These are phyloP conservation scores for Coemansia sp. DNA, from an alignment of 192 early-diverging fungal genomes.

Conservation along the genomic window DNA sequence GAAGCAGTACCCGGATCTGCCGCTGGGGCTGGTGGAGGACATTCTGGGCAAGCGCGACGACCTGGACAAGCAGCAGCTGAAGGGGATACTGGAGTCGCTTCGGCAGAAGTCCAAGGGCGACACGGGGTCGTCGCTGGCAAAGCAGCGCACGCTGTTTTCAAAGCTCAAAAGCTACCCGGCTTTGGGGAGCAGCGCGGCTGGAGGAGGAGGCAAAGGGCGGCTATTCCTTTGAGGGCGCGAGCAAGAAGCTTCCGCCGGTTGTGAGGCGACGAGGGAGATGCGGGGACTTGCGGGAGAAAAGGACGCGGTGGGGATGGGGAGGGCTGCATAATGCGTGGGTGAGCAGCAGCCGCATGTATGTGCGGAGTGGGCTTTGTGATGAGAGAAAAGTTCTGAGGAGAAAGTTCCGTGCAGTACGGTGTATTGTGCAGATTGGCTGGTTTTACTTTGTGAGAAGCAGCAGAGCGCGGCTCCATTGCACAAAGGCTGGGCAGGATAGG, in stretches of 20 bases:
- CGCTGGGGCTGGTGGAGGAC: constrained; percentile 88
- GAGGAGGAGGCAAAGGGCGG: constrained; percentile 6
- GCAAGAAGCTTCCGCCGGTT: not conserved
- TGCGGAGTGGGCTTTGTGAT: too few relatives aligned
- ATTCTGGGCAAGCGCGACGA: constrained; percentile 85
- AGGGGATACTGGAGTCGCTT: constrained; percentile 82
- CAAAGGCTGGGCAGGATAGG: too few relatives aligned
- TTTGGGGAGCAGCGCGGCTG: constrained; percentile 22
- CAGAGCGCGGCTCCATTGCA: too few relatives aligned
- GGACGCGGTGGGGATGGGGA: too few relatives aligned
- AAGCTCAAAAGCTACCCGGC: constrained; percentile 44
- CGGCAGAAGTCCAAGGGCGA: constrained; percentile 47
- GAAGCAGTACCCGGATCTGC: constrained; percentile 88
- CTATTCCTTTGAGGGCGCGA: not conserved
- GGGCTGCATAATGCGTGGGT: too few relatives aligned
- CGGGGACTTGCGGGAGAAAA: too few relatives aligned
- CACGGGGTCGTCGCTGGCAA: constrained; percentile 43
- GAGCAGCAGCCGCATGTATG: too few relatives aligned
- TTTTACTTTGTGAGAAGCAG: too few relatives aligned
- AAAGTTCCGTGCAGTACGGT: too few relatives aligned
- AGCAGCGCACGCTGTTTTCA: constrained; percentile 44
- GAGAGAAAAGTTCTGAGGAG: too few relatives aligned
- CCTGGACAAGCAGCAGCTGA: constrained; percentile 76
- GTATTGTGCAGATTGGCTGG: too few relatives aligned
- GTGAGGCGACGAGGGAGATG: too few relatives aligned